Conservation (phyloP, 1,139 yeast genomes). For the Candida freyschussii region DNA sequence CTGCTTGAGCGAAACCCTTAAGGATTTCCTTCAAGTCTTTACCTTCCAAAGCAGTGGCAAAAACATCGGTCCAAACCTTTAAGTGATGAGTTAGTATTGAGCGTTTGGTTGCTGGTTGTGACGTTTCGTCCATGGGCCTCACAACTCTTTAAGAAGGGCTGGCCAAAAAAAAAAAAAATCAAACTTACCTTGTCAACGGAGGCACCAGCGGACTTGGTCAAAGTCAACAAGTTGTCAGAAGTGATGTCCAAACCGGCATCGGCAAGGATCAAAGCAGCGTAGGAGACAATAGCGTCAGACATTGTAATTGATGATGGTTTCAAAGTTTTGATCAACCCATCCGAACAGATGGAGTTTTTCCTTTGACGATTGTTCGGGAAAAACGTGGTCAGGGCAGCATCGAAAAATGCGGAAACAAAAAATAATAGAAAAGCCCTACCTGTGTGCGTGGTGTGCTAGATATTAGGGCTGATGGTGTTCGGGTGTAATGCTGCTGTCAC, state of each 20-base stretch:
- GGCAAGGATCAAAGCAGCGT: conserved; percentile 95
- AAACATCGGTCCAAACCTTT: conserved; percentile 88
- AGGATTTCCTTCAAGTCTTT: conserved; percentile 90
- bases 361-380: too few relatives aligned
- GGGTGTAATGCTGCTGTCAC: too few relatives aligned
- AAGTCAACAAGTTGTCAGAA: conserved; percentile 82
- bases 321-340: neutral
- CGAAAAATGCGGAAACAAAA: too few relatives aligned
- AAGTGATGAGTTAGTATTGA: conserved; percentile 13
- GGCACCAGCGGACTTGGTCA: conserved; percentile 89
- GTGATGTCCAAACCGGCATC: conserved; percentile 96
- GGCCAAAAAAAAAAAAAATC: conserved; percentile 1
- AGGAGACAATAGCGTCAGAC: conserved; percentile 50
- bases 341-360: too few relatives aligned
- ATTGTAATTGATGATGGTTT: conserved; percentile 27
- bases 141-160: neutral
- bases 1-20: conserved; percentile 71
- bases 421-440: too few relatives aligned
- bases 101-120: neutral
- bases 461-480: too few relatives aligned
- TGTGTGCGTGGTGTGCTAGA: too few relatives aligned
- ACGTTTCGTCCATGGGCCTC: neutral
- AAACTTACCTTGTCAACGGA: conserved; percentile 61
- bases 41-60: conserved; percentile 96
- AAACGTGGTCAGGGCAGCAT: too few relatives aligned